Evolutionary conservation across 306 rosid genomes (phyloP).

Genomic region (Cercis canadensis): DNA sequence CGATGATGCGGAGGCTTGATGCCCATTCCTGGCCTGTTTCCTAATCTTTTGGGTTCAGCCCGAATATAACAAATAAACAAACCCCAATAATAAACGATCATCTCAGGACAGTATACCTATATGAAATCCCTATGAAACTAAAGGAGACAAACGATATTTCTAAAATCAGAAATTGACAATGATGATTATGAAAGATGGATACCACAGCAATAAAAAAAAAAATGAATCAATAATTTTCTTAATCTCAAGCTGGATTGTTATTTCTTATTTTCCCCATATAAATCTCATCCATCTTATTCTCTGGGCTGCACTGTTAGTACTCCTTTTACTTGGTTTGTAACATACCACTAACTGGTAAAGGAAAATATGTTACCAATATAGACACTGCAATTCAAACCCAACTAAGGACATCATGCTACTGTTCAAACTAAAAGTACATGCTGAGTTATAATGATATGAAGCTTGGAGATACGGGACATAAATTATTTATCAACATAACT

Average conservation of each 20-base stretch:
- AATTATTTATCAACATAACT: not conserved
- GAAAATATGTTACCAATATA: not conserved
- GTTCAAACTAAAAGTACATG: constrained; percentile 1
- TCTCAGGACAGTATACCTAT: not conserved
- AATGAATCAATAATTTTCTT: not conserved
- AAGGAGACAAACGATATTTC: not conserved
- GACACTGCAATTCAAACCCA: constrained; percentile 7
- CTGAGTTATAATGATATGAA: not conserved
- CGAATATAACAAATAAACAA: not conserved
- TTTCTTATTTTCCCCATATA: not conserved
- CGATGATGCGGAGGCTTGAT: no score
- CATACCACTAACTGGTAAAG: no score
- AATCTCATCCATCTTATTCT: not conserved
- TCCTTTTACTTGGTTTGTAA: not conserved
- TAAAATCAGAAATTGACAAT: not conserved
- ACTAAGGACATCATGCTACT: not conserved
- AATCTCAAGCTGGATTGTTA: not conserved
- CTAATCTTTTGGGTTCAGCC: not conserved
- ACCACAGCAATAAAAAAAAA: not conserved
- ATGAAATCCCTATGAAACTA: not conserved
- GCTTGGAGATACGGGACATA: not conserved
- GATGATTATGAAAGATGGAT: no score
- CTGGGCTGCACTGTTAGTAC: no score
- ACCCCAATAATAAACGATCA: not conserved
- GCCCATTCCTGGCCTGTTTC: not conserved